These are phyloP conservation scores for Phialocephala subalpina DNA, from an alignment of 2,329 filamentous ascomycete genomes.

Conservation along the genomic window DNA sequence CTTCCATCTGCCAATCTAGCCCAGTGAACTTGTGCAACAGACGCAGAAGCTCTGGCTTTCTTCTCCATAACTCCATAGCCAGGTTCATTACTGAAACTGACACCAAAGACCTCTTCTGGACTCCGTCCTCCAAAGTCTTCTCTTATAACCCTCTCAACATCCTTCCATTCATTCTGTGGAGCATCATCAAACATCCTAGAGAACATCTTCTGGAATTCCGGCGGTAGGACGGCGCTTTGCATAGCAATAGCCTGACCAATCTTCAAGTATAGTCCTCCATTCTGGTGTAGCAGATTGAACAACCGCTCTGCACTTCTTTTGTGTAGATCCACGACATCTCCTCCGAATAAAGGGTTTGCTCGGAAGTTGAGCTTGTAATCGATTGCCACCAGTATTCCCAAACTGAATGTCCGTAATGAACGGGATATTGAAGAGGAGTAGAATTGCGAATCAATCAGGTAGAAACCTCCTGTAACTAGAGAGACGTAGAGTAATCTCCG, in stretches of 20 bases:
- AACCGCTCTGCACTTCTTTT: conserved; percentile 83
- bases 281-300: conserved; percentile 80
- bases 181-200: conserved; percentile 97
- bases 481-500: conserved; percentile 74
- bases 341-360: conserved; percentile 75
- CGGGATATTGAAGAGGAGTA: conserved; percentile 84
- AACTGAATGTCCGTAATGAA: conserved; percentile 81
- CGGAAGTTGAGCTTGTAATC: conserved; percentile 99
- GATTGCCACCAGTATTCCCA: conserved; percentile 80
- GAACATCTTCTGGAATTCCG: conserved; percentile 97
- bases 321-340: conserved; percentile 81
- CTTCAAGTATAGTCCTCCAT: conserved; percentile 95
- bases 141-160: conserved; percentile 83
- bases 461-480: conserved; percentile 66
- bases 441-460: conserved; percentile 74
- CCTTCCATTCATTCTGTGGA: conserved; percentile 88
- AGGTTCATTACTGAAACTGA: conserved; percentile 77
- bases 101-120: conserved; percentile 90
- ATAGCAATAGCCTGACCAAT: conserved; percentile 98
- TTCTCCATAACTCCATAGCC: conserved; percentile 73
- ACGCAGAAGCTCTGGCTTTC: conserved; percentile 75
- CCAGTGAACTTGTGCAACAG: conserved; percentile 97
- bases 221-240: conserved; percentile 93
- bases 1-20: conserved; percentile 84
- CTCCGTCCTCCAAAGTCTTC: conserved; percentile 88